Conservation (phyloP, 1,139 yeast species). For the Geotrichum histeridarum region DNA sequence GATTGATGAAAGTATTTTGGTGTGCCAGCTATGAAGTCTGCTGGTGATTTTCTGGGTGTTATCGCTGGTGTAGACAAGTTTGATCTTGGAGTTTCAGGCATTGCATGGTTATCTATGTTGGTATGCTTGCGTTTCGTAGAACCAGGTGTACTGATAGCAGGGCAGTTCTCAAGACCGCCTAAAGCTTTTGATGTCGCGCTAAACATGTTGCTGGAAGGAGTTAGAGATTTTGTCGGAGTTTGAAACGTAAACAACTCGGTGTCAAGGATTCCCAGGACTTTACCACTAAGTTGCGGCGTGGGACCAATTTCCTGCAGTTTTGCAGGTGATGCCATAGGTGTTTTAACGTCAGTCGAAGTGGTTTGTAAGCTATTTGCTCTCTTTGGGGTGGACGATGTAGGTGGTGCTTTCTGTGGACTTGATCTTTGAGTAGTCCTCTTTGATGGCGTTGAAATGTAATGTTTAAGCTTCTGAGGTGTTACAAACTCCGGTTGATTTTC, state of each 20-base stretch:
- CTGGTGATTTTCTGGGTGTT: slow-evolving; percentile 2
- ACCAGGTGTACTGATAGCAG: slow-evolving; percentile 1
- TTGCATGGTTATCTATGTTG: neutral
- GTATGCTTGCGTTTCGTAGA: slow-evolving; percentile 3
- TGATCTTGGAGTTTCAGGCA: neutral
- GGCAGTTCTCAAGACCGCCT: slow-evolving; percentile 9
- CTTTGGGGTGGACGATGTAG: neutral
- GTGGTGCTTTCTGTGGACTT: neutral
- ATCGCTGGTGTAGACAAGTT: neutral
- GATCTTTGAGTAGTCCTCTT: neutral
- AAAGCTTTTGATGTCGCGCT: neutral
- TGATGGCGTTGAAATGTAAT: neutral
- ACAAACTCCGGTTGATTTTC: neutral
- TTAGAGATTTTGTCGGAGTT: slow-evolving; percentile 26
- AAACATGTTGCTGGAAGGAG: neutral
- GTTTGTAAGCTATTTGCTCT: too few relatives aligned
- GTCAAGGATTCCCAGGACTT: slow-evolving; percentile 63
- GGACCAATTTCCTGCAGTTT: slow-evolving; percentile 53
- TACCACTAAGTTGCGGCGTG: slow-evolving; percentile 70
- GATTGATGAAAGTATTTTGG: slow-evolving; percentile 17
- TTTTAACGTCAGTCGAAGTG: neutral
- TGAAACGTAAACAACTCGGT: slow-evolving; percentile 31
- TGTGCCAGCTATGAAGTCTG: slow-evolving; percentile 7
- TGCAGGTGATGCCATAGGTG: slow-evolving; percentile 5
- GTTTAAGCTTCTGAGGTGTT: neutral